A percentile compares a stretch with the other conserved stretches of the same genome.
Conservation (phyloP, 192 early-diverging fungal genomes). For the Backusella sp. region DNA sequence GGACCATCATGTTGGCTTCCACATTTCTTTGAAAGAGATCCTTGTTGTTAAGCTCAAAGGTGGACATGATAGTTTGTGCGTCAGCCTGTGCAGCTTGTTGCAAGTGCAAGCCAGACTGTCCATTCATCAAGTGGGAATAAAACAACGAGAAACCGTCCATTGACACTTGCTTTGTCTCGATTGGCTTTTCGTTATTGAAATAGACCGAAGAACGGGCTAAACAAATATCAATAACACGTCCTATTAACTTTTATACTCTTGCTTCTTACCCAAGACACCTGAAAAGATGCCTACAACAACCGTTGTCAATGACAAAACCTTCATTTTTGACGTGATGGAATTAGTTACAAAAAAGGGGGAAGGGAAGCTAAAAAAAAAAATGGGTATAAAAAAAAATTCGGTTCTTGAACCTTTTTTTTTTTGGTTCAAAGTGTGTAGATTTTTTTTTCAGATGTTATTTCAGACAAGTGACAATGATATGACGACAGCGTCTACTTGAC, state of each 20-base stretch:
- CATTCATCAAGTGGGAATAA: conserved; percentile 28
- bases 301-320: conserved; percentile 1
- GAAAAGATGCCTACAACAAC: not conserved
- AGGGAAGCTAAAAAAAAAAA: not conserved
- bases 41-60: not conserved
- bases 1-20: conserved; percentile 16
- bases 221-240: not conserved
- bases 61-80: not conserved
- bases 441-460: no score
- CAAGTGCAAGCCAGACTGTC: conserved; percentile 11
- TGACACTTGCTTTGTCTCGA: conserved; percentile 16
- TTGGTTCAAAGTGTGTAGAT: no score
- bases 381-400: not conserved
- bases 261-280: not conserved
- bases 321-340: conserved; percentile 3
- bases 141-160: conserved; percentile 19
- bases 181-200: not conserved
- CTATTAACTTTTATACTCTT: not conserved
- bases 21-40: conserved; percentile 17
- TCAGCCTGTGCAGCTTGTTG: conserved; percentile 11
- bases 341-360: not conserved
- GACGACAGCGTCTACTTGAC: no score
- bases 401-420: not conserved
- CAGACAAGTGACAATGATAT: no score
- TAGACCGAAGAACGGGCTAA: conserved; percentile 25